Percentiles rank a stretch among this genome's conserved stretches.
Evolutionary conservation across 164 flowering plant species (phyloP).

Genomic region (Buxus sempervirens): DNA sequence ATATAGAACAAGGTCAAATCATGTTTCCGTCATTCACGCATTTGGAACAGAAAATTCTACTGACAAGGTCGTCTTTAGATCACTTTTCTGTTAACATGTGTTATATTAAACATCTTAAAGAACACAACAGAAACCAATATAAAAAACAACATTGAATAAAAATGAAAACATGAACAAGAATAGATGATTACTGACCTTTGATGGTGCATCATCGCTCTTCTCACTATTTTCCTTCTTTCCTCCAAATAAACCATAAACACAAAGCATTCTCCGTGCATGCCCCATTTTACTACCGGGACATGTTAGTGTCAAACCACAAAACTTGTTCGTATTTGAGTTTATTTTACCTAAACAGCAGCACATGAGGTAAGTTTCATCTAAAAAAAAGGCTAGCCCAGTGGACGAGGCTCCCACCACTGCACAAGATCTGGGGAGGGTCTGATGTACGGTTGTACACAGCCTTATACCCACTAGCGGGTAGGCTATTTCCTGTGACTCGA

Average conservation of each 20-base stretch:
- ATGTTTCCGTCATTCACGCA: no score
- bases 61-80: no score
- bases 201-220: slow-evolving; percentile 48
- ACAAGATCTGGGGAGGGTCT: no score
- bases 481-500: no score
- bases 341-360: slow-evolving; percentile 29
- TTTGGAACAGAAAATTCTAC: no score
- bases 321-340: slow-evolving; percentile 8
- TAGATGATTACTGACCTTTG: slow-evolving; percentile 38
- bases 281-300: slow-evolving; percentile 16
- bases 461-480: no score
- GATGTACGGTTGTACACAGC: no score
- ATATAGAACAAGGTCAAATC: no score
- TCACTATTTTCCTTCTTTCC: slow-evolving; percentile 71
- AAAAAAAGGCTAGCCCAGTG: no score
- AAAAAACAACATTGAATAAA: not conserved
- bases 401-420: no score
- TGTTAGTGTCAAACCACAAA: slow-evolving; percentile 20
- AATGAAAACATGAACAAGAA: not conserved
- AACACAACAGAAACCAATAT: not conserved
- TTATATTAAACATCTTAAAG: not conserved
- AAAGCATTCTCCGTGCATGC: slow-evolving; percentile 21
- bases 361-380: not conserved
- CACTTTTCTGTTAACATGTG: no score
- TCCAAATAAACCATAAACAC: slow-evolving; percentile 62